Evolutionary conservation across 2,329 filamentous ascomycete genomes (phyloP).

Genomic region (Aspergillus ruber): DNA sequence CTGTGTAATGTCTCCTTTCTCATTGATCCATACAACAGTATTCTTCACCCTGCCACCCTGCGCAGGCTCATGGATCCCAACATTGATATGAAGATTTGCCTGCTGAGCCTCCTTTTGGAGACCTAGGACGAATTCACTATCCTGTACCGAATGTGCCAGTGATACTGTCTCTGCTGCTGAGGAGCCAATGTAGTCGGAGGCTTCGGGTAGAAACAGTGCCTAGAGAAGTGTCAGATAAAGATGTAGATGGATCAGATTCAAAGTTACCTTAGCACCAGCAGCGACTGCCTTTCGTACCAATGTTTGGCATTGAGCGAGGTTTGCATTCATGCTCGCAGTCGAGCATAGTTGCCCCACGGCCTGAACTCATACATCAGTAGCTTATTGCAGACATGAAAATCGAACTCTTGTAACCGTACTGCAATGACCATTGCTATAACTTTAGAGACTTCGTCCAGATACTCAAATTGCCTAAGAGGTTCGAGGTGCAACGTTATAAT

Average conservation of each 20-base stretch:
- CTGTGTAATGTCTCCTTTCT: slow-evolving; percentile 52
- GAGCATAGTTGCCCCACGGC: slow-evolving; percentile 87
- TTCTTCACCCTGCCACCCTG: slow-evolving; percentile 52
- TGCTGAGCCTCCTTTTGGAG: slow-evolving; percentile 62
- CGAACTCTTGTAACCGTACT: slow-evolving; percentile 10
- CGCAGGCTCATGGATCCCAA: slow-evolving; percentile 76
- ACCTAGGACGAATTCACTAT: slow-evolving; percentile 69
- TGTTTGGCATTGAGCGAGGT: slow-evolving; percentile 68
- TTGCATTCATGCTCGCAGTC: slow-evolving; percentile 68
- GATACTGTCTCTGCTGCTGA: slow-evolving; percentile 61
- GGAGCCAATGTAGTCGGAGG: slow-evolving; percentile 76
- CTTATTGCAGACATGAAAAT: neutral
- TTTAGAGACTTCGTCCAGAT: neutral
- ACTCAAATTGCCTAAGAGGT: neutral
- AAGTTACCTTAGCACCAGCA: slow-evolving; percentile 66
- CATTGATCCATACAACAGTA: slow-evolving; percentile 61
- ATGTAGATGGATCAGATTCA: neutral
- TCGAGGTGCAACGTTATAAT: neutral
- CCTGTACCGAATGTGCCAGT: slow-evolving; percentile 60
- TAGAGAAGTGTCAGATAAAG: slow-evolving; percentile 24
- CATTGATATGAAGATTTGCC: slow-evolving; percentile 66
- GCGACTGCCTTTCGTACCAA: slow-evolving; percentile 66
- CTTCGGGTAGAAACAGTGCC: slow-evolving; percentile 87
- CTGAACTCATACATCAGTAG: slow-evolving; percentile 39
- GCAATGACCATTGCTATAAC: slow-evolving; percentile 21